phyloP scores from a whole-genome alignment of 2,329 filamentous ascomycete genomes.

The Ilyonectria mors-panacis region DNA sequence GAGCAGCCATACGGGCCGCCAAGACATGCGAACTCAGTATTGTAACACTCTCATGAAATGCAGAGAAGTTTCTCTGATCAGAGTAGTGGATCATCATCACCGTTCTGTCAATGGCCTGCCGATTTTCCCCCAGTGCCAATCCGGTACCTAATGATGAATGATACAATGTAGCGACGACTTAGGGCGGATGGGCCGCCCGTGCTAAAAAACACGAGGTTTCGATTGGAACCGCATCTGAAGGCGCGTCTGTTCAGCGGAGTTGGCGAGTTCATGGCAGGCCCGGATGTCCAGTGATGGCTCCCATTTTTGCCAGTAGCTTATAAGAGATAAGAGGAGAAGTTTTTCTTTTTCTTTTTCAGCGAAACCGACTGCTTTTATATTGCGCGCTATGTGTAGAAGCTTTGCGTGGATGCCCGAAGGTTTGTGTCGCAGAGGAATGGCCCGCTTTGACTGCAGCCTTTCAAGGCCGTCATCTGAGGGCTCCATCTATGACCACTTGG shows the following conservation, averaged over 20 bases:
- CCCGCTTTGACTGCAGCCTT: too few relatives aligned
- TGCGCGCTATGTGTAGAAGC: background rate
- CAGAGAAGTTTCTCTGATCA: background rate
- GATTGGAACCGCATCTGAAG: background rate
- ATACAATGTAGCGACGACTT: background rate
- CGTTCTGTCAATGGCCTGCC: background rate
- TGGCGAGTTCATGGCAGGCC: background rate
- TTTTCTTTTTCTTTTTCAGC: background rate
- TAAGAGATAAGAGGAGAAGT: background rate
- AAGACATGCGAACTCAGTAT: slow-evolving; percentile 5
- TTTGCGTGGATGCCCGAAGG: background rate
- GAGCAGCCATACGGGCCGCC: background rate
- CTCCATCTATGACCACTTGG: too few relatives aligned
- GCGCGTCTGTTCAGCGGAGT: background rate
- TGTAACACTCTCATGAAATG: background rate
- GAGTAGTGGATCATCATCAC: slow-evolving; percentile 9
- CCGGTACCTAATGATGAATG: background rate
- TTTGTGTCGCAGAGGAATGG: background rate
- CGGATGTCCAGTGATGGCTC: background rate
- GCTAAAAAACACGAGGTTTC: background rate
- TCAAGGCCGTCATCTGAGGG: too few relatives aligned
- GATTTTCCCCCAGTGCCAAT: background rate
- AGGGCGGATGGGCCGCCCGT: background rate
- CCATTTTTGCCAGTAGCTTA: background rate
- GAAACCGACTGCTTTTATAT: background rate